Evolutionary conservation across 2,329 filamentous ascomycete genomes (phyloP), one percentile per base, ranked within the genome.

Genomic region (Setomelanomma holmii): DNA sequence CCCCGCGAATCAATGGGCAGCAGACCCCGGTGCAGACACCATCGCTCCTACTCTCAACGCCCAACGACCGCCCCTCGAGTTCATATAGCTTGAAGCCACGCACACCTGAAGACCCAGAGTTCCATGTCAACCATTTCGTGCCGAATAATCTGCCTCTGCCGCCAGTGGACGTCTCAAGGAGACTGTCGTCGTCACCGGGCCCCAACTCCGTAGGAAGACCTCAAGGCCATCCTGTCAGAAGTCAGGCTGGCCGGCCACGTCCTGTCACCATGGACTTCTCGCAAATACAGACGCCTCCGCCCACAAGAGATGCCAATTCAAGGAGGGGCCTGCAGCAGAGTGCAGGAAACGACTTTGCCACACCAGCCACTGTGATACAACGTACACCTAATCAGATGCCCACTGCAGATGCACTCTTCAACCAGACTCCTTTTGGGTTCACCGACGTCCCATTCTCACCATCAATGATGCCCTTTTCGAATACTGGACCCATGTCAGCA

Each of bases 121-220:
- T 86, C 68, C 85, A 89, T 84, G 82, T 80, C 63, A 86, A 85
- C 61, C 82, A 88, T 68, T 82, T 84, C 63, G 83, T 83, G 38
- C 76, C 82, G 38, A 79, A 80, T 62, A 82, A 76, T 64, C 72
- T 84, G 47, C 77, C 80, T 49, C 73, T 88, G 49, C 83, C 85
- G 53, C 82, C 85, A 24, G 84, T 87, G 66, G 83, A 86, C 61
- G 82, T 82, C 27, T 81, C 84, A 56, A 79, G 79, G 65, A 80
- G 82, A 61, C 72, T 88, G 38, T 79, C 79, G 12, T 88, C 86
- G 14, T 87, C 86, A 45, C 82, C 85, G 27, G 79, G 74, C 27
- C 75, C 79, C 41, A 73, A 57, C 43, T 61, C 60, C 38, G 50
- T 63, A 47, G 67, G 52, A 34, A 53, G 47, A 22, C 24, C 50